Base-by-base conservation (phyloP, 495 filamentous ascomycete species). In the Acidiella bohemica region DNA sequence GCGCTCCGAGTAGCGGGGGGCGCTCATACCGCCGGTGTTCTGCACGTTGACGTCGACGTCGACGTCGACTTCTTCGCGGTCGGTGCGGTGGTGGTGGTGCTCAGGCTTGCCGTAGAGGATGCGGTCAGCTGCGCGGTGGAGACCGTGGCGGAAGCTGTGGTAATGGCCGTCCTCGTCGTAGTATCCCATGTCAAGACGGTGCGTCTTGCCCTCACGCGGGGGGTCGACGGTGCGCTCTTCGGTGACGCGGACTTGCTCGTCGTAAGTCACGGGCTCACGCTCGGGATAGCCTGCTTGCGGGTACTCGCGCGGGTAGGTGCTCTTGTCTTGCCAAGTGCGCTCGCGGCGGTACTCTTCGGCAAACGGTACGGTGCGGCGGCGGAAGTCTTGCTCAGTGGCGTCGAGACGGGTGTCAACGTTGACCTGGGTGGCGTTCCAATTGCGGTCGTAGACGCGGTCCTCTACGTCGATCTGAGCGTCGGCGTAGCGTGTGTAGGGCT, bases 111-210 rank as follows among this genome's bases (percentile, higher is more conserved):
- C 72, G 65, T 87, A 82, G 50, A 77, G 62, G 55, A 90, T 68
- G 46, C 75, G 74, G 67, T 93, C 82, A 56, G 82, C 83, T 61
- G 79, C 78, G 57, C 78, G 77, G 70, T 84, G 77, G 40, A 93
- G 59, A 56, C 83, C 80, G 61, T 81, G 79, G 61, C 86, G 83
- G 78, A 93, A 78, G 44, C 81, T 88, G 71, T 93, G 86, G 68
- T 94, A 84, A 55, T 84, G 78, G 65, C 86, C 86, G 74, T 88
- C 80, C 67, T 92, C 83, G 82, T 93, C 86, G 84, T 92, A 93
- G 76, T 93, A 95, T 71, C 84, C 87, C 87, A 95, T 95, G 46
- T 62, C 59, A 61, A 42, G 47, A 34, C 53, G 53, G 58, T 45
- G 44, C 62, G 83, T 82, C 66, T 83, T 81, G 67, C 67, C 65